A percentile compares a stretch with the other conserved stretches of the same genome.
phyloP scores from a whole-genome alignment of 306 rosid species.

The Cucurbita maxima region DNA sequence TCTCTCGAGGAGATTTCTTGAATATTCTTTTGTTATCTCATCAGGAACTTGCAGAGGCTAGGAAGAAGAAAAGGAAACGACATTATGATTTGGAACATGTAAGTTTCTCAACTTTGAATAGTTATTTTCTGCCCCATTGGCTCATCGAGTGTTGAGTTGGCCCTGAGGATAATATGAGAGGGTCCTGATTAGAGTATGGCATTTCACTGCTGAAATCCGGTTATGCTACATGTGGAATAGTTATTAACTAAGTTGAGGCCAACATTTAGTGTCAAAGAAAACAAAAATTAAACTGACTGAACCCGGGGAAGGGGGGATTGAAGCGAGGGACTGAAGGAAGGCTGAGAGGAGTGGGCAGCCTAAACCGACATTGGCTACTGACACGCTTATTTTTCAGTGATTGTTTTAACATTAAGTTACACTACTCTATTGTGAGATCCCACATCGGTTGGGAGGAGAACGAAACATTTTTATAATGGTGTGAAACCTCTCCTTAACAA shows the following conservation, averaged over 20 bases:
- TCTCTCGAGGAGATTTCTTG: neutral
- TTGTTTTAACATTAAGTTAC: neutral
- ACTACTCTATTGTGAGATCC: neutral
- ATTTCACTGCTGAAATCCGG: neutral
- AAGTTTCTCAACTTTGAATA: conserved; percentile 2
- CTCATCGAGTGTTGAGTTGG: neutral
- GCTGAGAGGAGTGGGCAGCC: neutral
- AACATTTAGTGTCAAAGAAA: neutral
- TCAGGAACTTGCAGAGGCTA: conserved; percentile 76
- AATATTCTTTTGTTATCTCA: neutral
- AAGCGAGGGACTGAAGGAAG: neutral
- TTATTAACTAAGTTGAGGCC: neutral
- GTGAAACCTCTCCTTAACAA: too few relatives aligned
- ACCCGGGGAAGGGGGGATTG: neutral
- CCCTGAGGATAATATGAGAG: neutral
- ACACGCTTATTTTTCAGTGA: neutral
- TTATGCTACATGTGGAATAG: neutral
- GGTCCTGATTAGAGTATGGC: neutral
- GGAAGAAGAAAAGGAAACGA: conserved; percentile 79
- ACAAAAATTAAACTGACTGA: neutral
- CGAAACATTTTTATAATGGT: too few relatives aligned
- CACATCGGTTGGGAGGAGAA: too few relatives aligned
- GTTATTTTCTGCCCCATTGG: neutral
- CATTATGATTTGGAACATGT: conserved; percentile 71
- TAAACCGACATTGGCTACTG: neutral